Evolutionary conservation across 1,284 basidiomycete species (phyloP).

Genomic region (Bjerkandera adusta): DNA sequence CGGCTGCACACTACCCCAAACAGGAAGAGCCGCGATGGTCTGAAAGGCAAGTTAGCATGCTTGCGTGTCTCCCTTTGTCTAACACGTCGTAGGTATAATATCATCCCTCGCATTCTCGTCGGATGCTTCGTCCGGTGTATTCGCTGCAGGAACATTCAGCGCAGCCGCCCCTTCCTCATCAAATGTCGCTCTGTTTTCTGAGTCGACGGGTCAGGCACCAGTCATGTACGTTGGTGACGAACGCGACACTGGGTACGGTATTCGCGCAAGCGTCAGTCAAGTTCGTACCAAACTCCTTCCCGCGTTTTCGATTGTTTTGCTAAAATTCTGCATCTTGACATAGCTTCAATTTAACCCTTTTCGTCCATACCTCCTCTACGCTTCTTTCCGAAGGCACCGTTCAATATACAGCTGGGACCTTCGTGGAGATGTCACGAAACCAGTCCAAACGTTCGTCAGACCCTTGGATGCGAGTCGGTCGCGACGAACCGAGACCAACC

Average conservation of each 20-base stretch:
- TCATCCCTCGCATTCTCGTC: constrained; percentile 79
- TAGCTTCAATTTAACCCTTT: constrained; percentile 82
- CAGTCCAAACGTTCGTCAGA: constrained; percentile 41
- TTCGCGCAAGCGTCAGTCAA: constrained; percentile 69
- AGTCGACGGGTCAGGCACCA: constrained; percentile 51
- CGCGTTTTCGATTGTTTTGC: background rate
- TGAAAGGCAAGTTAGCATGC: constrained; percentile 69
- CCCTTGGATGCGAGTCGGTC: constrained; percentile 1
- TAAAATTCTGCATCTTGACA: background rate
- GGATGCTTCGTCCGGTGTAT: constrained; percentile 52
- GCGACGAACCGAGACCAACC: constrained; percentile 54
- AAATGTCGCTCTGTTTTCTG: constrained; percentile 76
- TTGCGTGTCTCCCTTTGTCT: constrained; percentile 1
- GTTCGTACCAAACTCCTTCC: no score
- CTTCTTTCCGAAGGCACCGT: constrained; percentile 69
- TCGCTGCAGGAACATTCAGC: constrained; percentile 69
- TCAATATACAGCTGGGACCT: constrained; percentile 78
- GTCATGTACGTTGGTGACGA: constrained; percentile 57
- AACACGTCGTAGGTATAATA: constrained; percentile 63
- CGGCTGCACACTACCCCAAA: constrained; percentile 75
- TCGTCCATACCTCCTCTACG: constrained; percentile 71
- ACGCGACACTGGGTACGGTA: constrained; percentile 34
- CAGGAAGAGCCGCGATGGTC: constrained; percentile 77
- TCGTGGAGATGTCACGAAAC: constrained; percentile 54
- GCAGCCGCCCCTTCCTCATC: constrained; percentile 47